A percentile compares a stretch with the other conserved stretches of the same genome.
Conservation (phyloP, 306 rosid genomes). For the Pterocarpus macrocarpus region DNA sequence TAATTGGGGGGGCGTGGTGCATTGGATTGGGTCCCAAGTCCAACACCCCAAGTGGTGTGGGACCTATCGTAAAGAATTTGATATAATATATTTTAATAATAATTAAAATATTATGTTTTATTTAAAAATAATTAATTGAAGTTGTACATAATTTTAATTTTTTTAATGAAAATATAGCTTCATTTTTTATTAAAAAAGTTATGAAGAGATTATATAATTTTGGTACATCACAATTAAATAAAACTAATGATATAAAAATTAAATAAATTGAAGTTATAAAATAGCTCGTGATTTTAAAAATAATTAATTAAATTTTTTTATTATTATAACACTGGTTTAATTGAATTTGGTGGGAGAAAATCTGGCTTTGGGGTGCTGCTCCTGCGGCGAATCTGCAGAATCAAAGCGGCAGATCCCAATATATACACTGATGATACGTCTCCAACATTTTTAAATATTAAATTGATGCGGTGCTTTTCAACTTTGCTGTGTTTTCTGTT, state of each 20-base stretch:
- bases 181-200: no score
- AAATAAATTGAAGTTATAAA: no score
- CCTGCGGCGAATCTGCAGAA: conserved; percentile 59
- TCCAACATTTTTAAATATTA: neutral
- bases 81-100: no score
- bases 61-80: neutral
- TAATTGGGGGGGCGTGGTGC: conserved; percentile 38
- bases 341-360: conserved; percentile 36
- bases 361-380: conserved; percentile 49
- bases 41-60: conserved; percentile 44
- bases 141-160: no score
- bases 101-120: no score
- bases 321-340: neutral
- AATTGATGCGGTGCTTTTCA: neutral
- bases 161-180: no score
- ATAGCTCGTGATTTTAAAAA: no score
- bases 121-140: no score
- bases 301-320: no score
- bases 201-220: no score
- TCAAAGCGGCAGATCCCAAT: conserved; percentile 66
- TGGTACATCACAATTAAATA: no score
- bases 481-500: neutral
- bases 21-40: conserved; percentile 52
- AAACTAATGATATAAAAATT: no score
- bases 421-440: conserved; percentile 53